phyloP scores from a whole-genome alignment of 1,284 basidiomycete species.

The Hypsizygus ulmarius region DNA sequence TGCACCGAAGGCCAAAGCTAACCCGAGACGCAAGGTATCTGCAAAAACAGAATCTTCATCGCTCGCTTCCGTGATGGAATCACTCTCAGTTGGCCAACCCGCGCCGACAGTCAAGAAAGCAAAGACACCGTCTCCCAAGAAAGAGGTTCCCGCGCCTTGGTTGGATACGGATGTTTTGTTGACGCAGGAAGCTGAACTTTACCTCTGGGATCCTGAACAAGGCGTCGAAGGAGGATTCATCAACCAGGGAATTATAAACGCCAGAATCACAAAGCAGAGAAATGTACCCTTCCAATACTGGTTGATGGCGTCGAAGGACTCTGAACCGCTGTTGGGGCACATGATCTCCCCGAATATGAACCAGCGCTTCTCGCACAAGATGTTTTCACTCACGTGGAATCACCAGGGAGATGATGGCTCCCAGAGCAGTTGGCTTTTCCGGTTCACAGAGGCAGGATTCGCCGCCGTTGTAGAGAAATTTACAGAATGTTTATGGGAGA shows the following conservation, averaged over 20 bases:
- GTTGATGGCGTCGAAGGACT: slow-evolving; percentile 56
- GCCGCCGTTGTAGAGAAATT: slow-evolving; percentile 66
- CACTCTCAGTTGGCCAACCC: slow-evolving; percentile 9
- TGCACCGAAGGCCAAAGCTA: slow-evolving; percentile 26
- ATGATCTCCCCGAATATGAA: slow-evolving; percentile 72
- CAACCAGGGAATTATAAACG: slow-evolving; percentile 70
- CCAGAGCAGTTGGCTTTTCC: slow-evolving; percentile 82
- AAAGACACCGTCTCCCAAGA: slow-evolving; percentile 3
- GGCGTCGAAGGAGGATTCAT: slow-evolving; percentile 66
- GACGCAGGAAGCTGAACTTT: slow-evolving; percentile 53
- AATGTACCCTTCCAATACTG: slow-evolving; percentile 56
- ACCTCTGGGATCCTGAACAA: slow-evolving; percentile 60
- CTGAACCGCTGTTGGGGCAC: slow-evolving; percentile 57
- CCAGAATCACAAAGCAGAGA: slow-evolving; percentile 61
- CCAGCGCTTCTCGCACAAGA: slow-evolving; percentile 61
- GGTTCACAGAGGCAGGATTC: slow-evolving; percentile 68
- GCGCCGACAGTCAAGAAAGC: slow-evolving; percentile 16
- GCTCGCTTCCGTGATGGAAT: slow-evolving; percentile 6
- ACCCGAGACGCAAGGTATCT: slow-evolving; percentile 29
- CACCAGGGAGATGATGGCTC: slow-evolving; percentile 58
- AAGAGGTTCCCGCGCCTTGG: slow-evolving; percentile 19
- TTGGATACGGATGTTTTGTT: slow-evolving; percentile 34
- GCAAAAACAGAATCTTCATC: slow-evolving; percentile 21
- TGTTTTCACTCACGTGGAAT: slow-evolving; percentile 85
- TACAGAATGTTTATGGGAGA: slow-evolving; percentile 80